Percentiles rank a stretch among this genome's conserved stretches.
phyloP scores from a whole-genome alignment of 768 basidiomycete species.

The Steccherinum ochraceum region DNA sequence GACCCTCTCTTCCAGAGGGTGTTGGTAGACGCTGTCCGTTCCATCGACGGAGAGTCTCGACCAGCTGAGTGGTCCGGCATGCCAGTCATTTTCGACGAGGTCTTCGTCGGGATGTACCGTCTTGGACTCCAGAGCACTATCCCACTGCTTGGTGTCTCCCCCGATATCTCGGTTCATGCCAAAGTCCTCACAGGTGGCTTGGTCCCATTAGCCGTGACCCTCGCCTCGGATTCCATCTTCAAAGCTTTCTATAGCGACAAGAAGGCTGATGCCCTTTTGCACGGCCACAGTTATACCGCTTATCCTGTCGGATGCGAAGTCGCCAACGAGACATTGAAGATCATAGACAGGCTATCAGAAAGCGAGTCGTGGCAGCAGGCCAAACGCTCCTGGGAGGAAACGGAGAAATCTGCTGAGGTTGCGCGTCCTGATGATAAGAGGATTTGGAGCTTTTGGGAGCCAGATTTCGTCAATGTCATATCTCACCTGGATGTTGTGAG shows the following conservation, averaged over 20 bases:
- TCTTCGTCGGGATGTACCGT: conserved; percentile 90
- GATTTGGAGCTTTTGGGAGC: conserved; percentile 92
- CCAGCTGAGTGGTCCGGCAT: conserved; percentile 51
- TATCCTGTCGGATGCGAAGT: conserved; percentile 91
- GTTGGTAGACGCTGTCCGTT: conserved; percentile 74
- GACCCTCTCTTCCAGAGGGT: conserved; percentile 94
- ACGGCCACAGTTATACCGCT: conserved; percentile 95
- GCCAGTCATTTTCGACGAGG: conserved; percentile 94
- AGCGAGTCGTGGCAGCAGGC: conserved; percentile 57
- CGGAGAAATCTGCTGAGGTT: conserved; percentile 7
- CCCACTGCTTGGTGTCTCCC: conserved; percentile 62
- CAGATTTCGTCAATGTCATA: conserved; percentile 56
- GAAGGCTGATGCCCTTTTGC: conserved; percentile 83
- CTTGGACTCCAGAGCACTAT: conserved; percentile 64
- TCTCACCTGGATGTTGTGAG: conserved; percentile 53
- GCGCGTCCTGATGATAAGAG: too few species aligned
- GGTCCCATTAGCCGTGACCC: conserved; percentile 78
- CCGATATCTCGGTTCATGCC: conserved; percentile 89
- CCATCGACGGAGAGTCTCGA: conserved; percentile 14
- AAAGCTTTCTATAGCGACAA: conserved; percentile 64
- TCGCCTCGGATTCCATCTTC: conserved; percentile 79
- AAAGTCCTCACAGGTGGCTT: conserved; percentile 94
- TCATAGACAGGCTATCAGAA: conserved; percentile 45
- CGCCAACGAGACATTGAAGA: conserved; percentile 70
- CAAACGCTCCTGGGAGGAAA: conserved; percentile 47